phyloP scores from a whole-genome alignment of 352 stramenopile genomes.

The Phytophthora lateralis region DNA sequence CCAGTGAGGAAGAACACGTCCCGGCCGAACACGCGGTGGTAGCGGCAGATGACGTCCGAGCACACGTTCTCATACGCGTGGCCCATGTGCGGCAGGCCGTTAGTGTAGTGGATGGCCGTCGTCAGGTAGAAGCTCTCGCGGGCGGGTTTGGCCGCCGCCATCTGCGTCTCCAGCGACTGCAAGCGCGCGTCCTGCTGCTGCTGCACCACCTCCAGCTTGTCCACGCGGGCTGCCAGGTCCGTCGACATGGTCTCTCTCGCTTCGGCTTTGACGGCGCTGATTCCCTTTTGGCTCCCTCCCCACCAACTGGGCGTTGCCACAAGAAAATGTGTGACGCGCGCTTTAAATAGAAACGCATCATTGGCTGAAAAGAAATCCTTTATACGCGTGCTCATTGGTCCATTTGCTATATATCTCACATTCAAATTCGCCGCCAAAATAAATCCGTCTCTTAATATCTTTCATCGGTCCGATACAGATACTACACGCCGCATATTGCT shows the following conservation, averaged over 20 bases:
- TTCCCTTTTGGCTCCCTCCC: conserved; percentile 29
- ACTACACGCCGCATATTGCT: neutral
- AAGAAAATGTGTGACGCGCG: neutral
- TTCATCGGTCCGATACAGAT: neutral
- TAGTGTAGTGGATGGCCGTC: conserved; percentile 99
- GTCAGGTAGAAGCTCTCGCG: conserved; percentile 96
- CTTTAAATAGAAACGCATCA: neutral
- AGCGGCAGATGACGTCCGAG: conserved; percentile 96
- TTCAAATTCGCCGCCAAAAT: conserved; percentile 24
- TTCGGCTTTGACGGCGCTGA: conserved; percentile 1
- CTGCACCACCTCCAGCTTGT: conserved; percentile 46
- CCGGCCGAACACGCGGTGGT: conserved; percentile 90
- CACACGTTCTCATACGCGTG: conserved; percentile 99
- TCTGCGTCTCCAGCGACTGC: conserved; percentile 38
- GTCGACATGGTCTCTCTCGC: conserved; percentile 26
- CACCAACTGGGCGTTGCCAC: conserved; percentile 24
- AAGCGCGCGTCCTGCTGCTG: conserved; percentile 50
- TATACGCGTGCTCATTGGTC: conserved; percentile 1
- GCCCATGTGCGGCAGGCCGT: conserved; percentile 96
- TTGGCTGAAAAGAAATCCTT: conserved; percentile 14
- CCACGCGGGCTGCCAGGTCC: conserved; percentile 47
- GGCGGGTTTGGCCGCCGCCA: conserved; percentile 40
- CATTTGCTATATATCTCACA: neutral
- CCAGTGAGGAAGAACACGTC: conserved; percentile 88
- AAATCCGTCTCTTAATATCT: neutral